These are phyloP conservation scores for Leishmania gerbilli DNA, from an alignment of 208 protist genomes.

Conservation along the genomic window DNA sequence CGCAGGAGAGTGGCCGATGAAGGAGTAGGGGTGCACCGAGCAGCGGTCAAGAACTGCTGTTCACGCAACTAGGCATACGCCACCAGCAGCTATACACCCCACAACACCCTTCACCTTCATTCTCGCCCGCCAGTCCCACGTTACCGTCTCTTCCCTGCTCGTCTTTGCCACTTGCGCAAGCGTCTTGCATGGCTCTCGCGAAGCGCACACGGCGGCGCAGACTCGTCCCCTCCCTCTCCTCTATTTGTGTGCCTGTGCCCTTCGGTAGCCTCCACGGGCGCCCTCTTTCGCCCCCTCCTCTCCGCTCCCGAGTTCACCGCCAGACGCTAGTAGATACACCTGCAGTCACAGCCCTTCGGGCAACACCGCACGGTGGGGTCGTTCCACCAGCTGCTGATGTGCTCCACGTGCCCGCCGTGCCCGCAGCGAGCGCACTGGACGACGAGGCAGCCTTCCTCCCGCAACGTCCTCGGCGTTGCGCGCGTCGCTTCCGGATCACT, in stretches of 20 bases:
- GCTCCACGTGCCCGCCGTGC: constrained; percentile 77
- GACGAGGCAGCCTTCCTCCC: constrained; percentile 57
- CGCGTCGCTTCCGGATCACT: neutral
- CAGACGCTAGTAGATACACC: constrained; percentile 55
- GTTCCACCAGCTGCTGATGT: constrained; percentile 79
- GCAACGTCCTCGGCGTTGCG: neutral
- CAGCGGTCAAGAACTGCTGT: neutral
- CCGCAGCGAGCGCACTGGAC: constrained; percentile 76
- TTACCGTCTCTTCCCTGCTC: neutral
- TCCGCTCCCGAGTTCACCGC: neutral
- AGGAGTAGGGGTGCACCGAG: neutral
- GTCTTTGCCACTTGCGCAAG: neutral
- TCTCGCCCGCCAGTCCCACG: neutral
- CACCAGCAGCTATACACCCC: neutral
- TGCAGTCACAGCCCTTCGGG: constrained; percentile 74
- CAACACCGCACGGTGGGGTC: constrained; percentile 57
- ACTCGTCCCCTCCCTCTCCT: neutral
- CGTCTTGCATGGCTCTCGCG: neutral
- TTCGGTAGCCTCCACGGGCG: neutral
- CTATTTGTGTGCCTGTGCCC: neutral
- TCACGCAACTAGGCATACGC: neutral
- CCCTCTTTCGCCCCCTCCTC: neutral
- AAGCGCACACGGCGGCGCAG: neutral
- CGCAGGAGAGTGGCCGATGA: neutral
- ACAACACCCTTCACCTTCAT: neutral